Percentiles rank a stretch among this genome's conserved stretches.
Conservation (phyloP, 23 red algal genomes). For the Pyropia haitanensis region DNA sequence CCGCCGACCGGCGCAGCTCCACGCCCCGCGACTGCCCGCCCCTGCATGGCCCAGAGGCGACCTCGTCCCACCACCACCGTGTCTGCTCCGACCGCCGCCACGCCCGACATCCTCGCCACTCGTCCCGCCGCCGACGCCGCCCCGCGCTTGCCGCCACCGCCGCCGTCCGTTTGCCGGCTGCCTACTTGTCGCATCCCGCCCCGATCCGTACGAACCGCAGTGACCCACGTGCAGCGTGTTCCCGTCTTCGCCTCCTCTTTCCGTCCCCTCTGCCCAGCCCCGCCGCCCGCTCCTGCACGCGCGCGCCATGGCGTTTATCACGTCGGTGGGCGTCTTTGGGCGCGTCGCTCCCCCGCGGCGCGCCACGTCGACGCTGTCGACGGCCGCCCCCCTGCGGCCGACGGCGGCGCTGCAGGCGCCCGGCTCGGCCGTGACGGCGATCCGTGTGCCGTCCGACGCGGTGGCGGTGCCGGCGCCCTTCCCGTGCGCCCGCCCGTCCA, state of each 20-base stretch:
- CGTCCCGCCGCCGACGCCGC: neutral
- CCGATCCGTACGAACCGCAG: no score
- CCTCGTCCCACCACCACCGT: neutral
- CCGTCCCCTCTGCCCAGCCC: no score
- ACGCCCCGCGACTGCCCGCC: neutral
- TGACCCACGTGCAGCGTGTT: no score
- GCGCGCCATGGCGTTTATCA: no score
- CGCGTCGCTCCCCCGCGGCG: no score
- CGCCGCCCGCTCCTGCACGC: no score
- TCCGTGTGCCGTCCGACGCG: neutral
- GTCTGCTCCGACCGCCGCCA: neutral
- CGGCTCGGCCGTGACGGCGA: neutral
- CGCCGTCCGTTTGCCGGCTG: no score
- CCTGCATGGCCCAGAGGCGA: neutral
- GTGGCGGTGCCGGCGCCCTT: neutral
- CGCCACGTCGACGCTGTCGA: no score
- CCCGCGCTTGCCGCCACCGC: neutral
- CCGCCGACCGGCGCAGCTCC: neutral
- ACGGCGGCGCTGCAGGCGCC: neutral
- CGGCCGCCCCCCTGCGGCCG: no score
- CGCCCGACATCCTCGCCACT: neutral
- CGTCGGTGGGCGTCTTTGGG: no score
- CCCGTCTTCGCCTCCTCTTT: no score
- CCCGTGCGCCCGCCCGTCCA: neutral
- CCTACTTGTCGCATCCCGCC: no score